Base-by-base conservation (phyloP, 1,284 basidiomycete genomes). In the Boletus mariae region DNA sequence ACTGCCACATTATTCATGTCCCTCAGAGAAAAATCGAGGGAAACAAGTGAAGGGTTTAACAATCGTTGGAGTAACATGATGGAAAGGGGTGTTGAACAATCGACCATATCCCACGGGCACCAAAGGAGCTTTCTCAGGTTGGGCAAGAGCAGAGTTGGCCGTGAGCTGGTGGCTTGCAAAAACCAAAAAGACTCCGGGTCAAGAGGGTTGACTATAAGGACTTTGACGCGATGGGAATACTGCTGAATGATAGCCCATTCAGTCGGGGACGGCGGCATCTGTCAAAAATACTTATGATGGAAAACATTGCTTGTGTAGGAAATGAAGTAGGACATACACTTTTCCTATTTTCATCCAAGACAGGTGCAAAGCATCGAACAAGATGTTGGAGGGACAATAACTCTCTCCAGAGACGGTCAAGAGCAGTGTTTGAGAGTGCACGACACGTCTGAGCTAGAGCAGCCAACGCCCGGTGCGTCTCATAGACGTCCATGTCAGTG, bases 381-480 rank as follows among this genome's bases (percentile, higher is more conserved):
- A 57, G 58, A 4, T 49, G 46, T 3, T 23, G 25, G n/a, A 57
- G 48, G 0, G 57, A 58, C 15, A 9, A 11, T 29, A 58, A 29
- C 7, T 11, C 26, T 9, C 25, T 7, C 47, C 54, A 47, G 17
- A 58, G 58, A 41, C 48, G 41, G 45, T 58, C 45, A 4, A 48
- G 47, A 15, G 45, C 29, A 1, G 47, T 41, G 28, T 47, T 49
- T 7, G 37, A 47, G 25, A 54, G 12, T 11, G 51, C 43, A 20
- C 43, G 46, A 20, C 47, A 58, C 0, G 49, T 50, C 3, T 4
- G 45, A 29, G 57, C 48, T 0, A 53, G 40, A 4, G 35, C 34
- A n/a, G 12, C 34, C 13, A 45, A 20, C 12, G 37, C 9, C n/a
- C 4, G 13, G 13, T 5, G 15, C 13, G 34, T 13, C 34, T 35